Evolutionary conservation across 2,329 filamentous ascomycete species (phyloP).

Genomic region (Apiospora koreana): DNA sequence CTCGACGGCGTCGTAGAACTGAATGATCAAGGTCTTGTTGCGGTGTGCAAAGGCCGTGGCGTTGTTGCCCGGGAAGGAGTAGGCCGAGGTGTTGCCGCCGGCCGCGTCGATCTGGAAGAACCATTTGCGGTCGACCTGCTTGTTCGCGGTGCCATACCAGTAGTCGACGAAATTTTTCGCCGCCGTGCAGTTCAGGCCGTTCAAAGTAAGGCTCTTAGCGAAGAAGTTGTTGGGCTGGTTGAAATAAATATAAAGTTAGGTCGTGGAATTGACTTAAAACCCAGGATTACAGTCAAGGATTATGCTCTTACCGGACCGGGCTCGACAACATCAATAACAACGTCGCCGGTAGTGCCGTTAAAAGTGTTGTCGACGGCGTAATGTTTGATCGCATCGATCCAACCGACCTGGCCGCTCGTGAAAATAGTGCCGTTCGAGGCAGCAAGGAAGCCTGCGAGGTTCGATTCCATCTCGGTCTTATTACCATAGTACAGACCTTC

Average conservation of each 20-base stretch:
- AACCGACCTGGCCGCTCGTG: constrained; percentile 30
- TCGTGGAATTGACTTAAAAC: constrained; percentile 29
- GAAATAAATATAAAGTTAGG: constrained; percentile 18
- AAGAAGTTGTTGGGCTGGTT: constrained; percentile 43
- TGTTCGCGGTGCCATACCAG: constrained; percentile 39
- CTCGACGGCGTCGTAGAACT: constrained; percentile 44
- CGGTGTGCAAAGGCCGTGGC: constrained; percentile 42
- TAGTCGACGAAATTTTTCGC: constrained; percentile 39
- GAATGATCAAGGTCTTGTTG: constrained; percentile 49
- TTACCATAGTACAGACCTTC: constrained; percentile 41
- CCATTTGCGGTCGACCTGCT: constrained; percentile 37
- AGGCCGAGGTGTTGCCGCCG: constrained; percentile 40
- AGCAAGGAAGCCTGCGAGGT: constrained; percentile 35
- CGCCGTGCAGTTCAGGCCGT: constrained; percentile 35
- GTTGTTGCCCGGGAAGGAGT: constrained; percentile 28
- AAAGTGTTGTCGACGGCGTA: constrained; percentile 31
- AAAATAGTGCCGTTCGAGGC: constrained; percentile 34
- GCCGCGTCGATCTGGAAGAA: constrained; percentile 44
- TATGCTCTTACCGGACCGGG: constrained; percentile 28
- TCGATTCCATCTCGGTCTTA: constrained; percentile 32
- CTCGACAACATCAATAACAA: constrained; percentile 34
- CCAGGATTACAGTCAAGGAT: constrained; percentile 29
- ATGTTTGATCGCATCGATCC: constrained; percentile 33
- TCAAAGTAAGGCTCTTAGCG: constrained; percentile 42
- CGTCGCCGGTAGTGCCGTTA: constrained; percentile 40